Base-by-base conservation (phyloP, 768 basidiomycete species). In the Suillus spraguei region DNA sequence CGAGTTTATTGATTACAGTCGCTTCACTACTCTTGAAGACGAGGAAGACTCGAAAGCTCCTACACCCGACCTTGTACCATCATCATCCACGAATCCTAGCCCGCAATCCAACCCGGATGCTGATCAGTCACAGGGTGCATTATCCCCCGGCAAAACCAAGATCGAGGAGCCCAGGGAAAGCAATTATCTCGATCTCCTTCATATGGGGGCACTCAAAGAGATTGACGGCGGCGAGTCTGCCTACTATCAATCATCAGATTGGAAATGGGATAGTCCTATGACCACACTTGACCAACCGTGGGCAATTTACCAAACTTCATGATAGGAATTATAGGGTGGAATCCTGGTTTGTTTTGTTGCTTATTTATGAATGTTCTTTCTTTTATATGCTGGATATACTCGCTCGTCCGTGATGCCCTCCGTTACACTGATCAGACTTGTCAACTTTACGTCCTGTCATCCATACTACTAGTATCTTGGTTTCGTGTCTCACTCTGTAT, bases 211-310 rank as follows among this genome's bases (percentile, higher is more conserved):
- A 60, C 86, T 85, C 79, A 85, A 85, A 71, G 90, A 90, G 73
- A 85, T 92, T 41, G 89, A 91, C 68, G 89, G 89, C 47, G 90
- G 90, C 59, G 89, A 91, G 77, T 83, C 85, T 20, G 81, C 87
- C 54, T 91, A 88, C 72, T 92, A 85, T 76, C 76, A 79, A 65
- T 38, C 69, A 22, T 66, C 69, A 39, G 82, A 82, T 47, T 93
- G 87, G 87, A 92, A 89, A 76, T 93, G 86, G 85, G 91, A 91
- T 61, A 81, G 83, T 66, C 71, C 80, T 41, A 91, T 92, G 89
- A 76, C 82, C 64, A 76, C 83, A 49, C 71, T 81, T 65, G 91
- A 92, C 7, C 86, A 84, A 70, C 81, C 89, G 28, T 93, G 91
- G 91, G 88, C 88, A 38, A 86, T 92, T 69, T 87, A 80, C 76